Base-by-base conservation (phyloP, 306 rosid species). In the Inga leiocalycina region DNA sequence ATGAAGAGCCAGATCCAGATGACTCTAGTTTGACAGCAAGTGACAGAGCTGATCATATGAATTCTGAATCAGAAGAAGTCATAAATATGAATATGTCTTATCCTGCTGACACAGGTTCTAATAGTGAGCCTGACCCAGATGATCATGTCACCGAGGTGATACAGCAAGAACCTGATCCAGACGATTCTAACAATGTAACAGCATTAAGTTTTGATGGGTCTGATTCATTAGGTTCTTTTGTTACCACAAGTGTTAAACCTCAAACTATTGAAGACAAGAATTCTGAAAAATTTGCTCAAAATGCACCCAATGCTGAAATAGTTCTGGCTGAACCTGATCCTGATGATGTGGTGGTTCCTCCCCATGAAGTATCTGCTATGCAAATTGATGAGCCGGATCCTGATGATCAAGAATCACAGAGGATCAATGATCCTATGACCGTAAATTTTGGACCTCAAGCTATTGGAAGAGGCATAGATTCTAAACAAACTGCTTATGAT, bases 371-470 rank as follows among this genome's bases (percentile, higher is more conserved):
- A 34, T 87, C 91, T 74, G 79, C 86, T 30, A 78, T 84, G 89
- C 92, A 84, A 85, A 83, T 85, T 44, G 89, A 82, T 69, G 98
- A 94, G 80, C 97, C 93, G 17, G 93, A 93, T 88, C 95, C 98
- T 8, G 94, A 96, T 86, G 97, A 96, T 88, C 86, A 90, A 83
- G 98, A 91, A 85, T 72, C 92, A 74, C 94, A 84, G 85, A 89
- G 97, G 87, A 91, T 96, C 67, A 91, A 91, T 81, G 97, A 90
- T 74, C 85, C 95, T 66, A 90, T 48, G 41, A 79, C 78, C 72
- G 76, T 78, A 76, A 54, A 68, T 76, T 67, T 67, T 39, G 61
- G 76, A 65, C 32, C 34, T 49, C 81, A 82, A 73, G 73, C 78
- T 78, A 49, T 67, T 84, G 76, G 43, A 64, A 75, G 68, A 64